Percentiles rank a stretch among this genome's conserved stretches.
phyloP scores from a whole-genome alignment of 345 rosid species.

The Erysimum cheiranthoides region DNA sequence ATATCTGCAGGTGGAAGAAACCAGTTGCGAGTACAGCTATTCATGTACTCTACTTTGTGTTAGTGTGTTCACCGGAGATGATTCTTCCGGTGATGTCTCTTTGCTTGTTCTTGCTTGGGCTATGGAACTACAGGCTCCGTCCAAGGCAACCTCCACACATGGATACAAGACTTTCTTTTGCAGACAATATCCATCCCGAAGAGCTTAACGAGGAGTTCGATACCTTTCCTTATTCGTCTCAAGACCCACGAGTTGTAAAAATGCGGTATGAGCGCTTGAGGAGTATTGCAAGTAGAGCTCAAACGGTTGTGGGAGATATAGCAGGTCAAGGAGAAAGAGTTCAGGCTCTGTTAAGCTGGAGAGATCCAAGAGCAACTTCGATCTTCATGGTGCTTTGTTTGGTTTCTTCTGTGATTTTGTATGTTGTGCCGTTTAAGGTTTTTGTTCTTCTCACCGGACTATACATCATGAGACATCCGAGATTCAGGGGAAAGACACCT shows the following conservation, averaged over 20 bases:
- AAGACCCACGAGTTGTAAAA: conserved; percentile 55
- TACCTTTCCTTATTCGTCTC: conserved; percentile 64
- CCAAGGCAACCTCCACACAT: conserved; percentile 90
- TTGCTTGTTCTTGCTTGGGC: conserved; percentile 74
- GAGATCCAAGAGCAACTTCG: conserved; percentile 89
- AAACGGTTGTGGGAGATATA: conserved; percentile 87
- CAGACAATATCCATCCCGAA: conserved; percentile 71
- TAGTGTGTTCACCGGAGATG: conserved; percentile 77
- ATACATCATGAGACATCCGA: conserved; percentile 87
- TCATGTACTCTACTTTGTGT: conserved; percentile 65
- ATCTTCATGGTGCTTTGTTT: conserved; percentile 73
- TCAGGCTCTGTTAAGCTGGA: conserved; percentile 84
- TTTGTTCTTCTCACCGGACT: conserved; percentile 63
- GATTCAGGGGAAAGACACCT: conserved; percentile 74
- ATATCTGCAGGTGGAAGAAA: conserved; percentile 87
- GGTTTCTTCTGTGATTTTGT: conserved; percentile 68
- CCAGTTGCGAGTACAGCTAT: conserved; percentile 64
- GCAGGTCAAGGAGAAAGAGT: conserved; percentile 94
- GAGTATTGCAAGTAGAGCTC: conserved; percentile 79
- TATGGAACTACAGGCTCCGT: conserved; percentile 80
- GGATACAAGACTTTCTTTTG: conserved; percentile 80
- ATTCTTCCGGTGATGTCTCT: conserved; percentile 82
- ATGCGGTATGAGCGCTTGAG: conserved; percentile 85
- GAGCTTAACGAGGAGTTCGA: conserved; percentile 95
- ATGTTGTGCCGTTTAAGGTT: conserved; percentile 77